These are phyloP conservation scores for Jatropha podagrica DNA, from an alignment of 441 rosid genomes.

Conservation along the genomic window DNA sequence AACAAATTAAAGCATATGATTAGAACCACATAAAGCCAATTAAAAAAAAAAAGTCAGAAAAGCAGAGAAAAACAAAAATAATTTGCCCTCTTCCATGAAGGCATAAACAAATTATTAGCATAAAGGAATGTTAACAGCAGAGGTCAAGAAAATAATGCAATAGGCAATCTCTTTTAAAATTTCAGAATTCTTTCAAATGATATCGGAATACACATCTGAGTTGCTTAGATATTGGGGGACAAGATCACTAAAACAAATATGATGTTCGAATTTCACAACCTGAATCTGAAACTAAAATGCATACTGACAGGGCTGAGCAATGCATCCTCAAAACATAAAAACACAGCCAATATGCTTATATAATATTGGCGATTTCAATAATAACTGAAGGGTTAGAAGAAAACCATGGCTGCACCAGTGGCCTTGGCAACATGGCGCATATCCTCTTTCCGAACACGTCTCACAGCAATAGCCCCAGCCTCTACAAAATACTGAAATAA, in stretches of 20 bases:
- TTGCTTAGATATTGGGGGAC: not conserved
- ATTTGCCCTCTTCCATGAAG: not conserved
- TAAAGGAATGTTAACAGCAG: not conserved
- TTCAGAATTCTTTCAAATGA: not conserved
- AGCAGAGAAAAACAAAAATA: not conserved
- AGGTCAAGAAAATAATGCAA: not conserved
- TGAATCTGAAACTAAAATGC: not conserved
- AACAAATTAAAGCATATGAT: not conserved
- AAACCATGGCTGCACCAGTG: constrained; percentile 94
- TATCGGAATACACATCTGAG: not conserved
- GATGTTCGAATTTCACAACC: not conserved
- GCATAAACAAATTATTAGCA: not conserved
- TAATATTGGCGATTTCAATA: not conserved
- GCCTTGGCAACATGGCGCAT: constrained; percentile 99
- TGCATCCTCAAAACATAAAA: not conserved
- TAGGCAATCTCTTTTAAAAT: not conserved
- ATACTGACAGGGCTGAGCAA: not conserved
- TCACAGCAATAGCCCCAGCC: constrained; percentile 96
- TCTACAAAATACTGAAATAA: constrained; percentile 86
- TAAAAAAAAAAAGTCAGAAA: not conserved
- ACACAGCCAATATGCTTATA: not conserved
- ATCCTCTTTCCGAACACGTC: constrained; percentile 95
- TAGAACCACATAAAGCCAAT: not conserved
- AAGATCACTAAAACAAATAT: not conserved
- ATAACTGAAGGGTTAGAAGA: constrained; percentile 5